A percentile compares a stretch with the other conserved stretches of the same genome.
These are phyloP conservation scores for Entomophthora muscae DNA, from an alignment of 371 early-diverging fungal genomes.

Conservation along the genomic window DNA sequence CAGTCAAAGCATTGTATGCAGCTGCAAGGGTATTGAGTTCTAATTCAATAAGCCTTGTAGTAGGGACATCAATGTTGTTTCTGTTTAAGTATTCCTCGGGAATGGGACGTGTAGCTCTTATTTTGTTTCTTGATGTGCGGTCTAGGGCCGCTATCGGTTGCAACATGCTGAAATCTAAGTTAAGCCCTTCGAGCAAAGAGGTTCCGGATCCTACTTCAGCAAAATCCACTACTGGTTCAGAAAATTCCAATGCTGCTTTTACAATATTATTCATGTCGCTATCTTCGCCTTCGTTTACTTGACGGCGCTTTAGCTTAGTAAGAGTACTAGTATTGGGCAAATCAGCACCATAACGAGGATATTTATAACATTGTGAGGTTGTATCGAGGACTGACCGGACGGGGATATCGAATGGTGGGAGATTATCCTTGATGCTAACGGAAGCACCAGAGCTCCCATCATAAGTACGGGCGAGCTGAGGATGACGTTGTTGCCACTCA, in stretches of 20 bases:
- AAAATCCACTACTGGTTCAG: too few relatives aligned
- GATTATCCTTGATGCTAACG: not conserved
- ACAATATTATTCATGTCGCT: too few relatives aligned
- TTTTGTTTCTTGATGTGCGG: too few relatives aligned
- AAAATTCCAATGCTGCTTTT: too few relatives aligned
- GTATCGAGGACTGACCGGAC: slow-evolving; percentile 9
- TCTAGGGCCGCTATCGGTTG: not conserved
- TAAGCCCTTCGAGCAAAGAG: too few relatives aligned
- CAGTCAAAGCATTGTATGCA: not conserved
- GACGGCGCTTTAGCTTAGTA: not conserved
- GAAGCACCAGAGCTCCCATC: not conserved
- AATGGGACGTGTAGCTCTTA: not conserved
- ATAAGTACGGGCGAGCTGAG: not conserved
- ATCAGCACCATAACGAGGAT: not conserved
- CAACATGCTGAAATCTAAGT: too few relatives aligned
- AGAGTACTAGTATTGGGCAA: not conserved
- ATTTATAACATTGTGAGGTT: not conserved
- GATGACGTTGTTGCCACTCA: slow-evolving; percentile 15
- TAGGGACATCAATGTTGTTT: not conserved
- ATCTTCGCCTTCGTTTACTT: too few relatives aligned
- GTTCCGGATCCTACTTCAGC: too few relatives aligned
- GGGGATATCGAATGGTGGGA: slow-evolving; percentile 8
- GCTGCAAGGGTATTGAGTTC: not conserved
- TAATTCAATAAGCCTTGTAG: not conserved
- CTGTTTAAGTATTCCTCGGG: not conserved